A percentile compares a stretch with the other conserved stretches of the same genome.
Conservation (phyloP, 352 stramenopile species). For the Globisporangium cylindrosporum region DNA sequence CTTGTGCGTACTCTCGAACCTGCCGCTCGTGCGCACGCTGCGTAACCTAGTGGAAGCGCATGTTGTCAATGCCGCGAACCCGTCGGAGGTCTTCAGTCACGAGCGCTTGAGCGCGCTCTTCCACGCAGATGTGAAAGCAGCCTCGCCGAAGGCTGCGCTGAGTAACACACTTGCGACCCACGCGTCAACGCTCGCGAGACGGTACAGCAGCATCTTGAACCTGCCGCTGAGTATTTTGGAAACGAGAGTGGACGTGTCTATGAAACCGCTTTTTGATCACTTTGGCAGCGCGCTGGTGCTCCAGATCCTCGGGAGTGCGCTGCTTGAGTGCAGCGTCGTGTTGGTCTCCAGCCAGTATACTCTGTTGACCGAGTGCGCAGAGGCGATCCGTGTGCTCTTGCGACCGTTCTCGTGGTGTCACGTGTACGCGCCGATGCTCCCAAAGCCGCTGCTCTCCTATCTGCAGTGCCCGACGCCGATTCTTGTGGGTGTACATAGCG, state of each 20-base stretch:
- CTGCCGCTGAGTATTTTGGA: conserved; percentile 39
- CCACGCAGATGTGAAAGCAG: conserved; percentile 16
- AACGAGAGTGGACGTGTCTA: conserved; percentile 59
- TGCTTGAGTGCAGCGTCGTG: conserved; percentile 87
- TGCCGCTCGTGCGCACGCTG: conserved; percentile 62
- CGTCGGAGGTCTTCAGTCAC: conserved; percentile 44
- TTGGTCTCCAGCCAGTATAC: conserved; percentile 83
- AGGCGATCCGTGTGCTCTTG: conserved; percentile 82
- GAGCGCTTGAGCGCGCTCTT: conserved; percentile 47
- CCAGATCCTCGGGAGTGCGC: conserved; percentile 74
- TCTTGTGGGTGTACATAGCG: conserved; percentile 81
- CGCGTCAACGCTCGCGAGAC: conserved; percentile 29
- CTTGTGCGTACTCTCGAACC: conserved; percentile 61
- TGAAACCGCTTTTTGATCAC: conserved; percentile 63
- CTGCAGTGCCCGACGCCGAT: conserved; percentile 90
- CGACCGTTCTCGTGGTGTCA: conserved; percentile 89
- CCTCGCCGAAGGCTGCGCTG: conserved; percentile 16
- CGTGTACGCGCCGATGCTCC: conserved; percentile 85
- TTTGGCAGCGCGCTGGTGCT: conserved; percentile 67
- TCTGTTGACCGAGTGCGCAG: conserved; percentile 74
- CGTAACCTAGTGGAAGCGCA: conserved; percentile 59
- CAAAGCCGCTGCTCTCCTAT: conserved; percentile 81
- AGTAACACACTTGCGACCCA: conserved; percentile 28
- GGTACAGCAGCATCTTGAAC: conserved; percentile 41
- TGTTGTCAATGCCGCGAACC: conserved; percentile 27